Evolutionary conservation across 75 land plant genomes (phyloP), one percentile per base, ranked within the genome.

Genomic region (Picea sitchensis): DNA sequence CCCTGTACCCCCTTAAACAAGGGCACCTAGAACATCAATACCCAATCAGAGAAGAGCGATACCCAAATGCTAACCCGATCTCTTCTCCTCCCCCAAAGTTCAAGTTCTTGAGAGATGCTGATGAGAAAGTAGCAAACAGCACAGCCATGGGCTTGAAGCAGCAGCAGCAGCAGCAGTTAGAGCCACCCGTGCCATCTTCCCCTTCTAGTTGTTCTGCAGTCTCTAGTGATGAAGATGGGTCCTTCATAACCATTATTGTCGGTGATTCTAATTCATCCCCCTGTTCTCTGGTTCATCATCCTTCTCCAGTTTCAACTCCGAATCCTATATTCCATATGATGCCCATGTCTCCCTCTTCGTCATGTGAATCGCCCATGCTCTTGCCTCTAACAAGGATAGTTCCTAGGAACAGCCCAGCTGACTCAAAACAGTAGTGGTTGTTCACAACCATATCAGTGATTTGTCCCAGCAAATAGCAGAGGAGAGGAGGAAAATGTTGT

Each of bases 1-100:
- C 21, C 9, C 47, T 71, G 13, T 56, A 71, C 21, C 54, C 26
- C 12, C 26, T 44, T 47, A 71, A 71, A 44, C 51, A 71, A 71
- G 54, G 54, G 74, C 74, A 71, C 23, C 1, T 71, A 12, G 11
- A 38, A 8, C 74, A 71, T 44, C 74, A 71, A 74, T 83, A 89
- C 13, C 68, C 83, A 3, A 65, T 73, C 20, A 84, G 80, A 13
- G 82, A 63, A 31, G 86, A 87, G 3, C 32, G 80, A 18, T 82
- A 71, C 59, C 74, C 74, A 71, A 41, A 71, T 71, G 8, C 56
- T 71, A 75, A 81, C 67, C 32, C 81, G 44, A 57, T 74, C 44
- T 83, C 86, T 32, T 90, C 92, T 30, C 92, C 92, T 1, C 92
- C 90, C 26, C 92, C 92, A 12, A 90, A 81, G 75, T 88, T 90